Conservation (phyloP, 169 alveolate genomes). For the Babesia microti region DNA sequence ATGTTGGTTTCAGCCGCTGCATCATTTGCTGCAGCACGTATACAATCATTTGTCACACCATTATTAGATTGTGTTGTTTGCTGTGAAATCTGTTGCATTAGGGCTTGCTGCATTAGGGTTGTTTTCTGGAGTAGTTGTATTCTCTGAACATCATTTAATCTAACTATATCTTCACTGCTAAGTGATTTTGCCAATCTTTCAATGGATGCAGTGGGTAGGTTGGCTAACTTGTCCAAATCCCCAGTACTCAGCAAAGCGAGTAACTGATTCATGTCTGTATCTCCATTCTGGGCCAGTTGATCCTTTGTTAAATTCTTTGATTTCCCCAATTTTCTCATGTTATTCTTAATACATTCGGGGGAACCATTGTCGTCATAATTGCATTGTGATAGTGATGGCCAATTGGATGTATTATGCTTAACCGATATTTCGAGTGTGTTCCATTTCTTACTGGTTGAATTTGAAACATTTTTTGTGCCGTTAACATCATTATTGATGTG, state of each 20-base stretch:
- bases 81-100: slow-evolving; percentile 21
- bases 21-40: slow-evolving; percentile 17
- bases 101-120: slow-evolving; percentile 6
- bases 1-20: slow-evolving; percentile 28
- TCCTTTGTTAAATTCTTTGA: no score
- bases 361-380: neutral
- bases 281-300: no score
- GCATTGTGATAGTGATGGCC: neutral
- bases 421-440: neutral
- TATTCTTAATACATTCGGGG: no score
- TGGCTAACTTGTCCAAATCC: no score
- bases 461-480: neutral
- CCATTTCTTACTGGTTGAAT: neutral
- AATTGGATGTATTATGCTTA: neutral
- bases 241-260: no score
- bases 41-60: slow-evolving; percentile 39
- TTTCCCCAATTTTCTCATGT: no score
- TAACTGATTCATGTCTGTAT: no score
- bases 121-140: neutral
- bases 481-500: neutral
- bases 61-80: slow-evolving; percentile 17
- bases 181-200: neutral
- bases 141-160: neutral
- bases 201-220: no score
- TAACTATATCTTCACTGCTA: slow-evolving; percentile 1